Evolutionary conservation across 139 green algal genomes (phyloP).

Genomic region (Chlamydomonas asymmetrica): DNA sequence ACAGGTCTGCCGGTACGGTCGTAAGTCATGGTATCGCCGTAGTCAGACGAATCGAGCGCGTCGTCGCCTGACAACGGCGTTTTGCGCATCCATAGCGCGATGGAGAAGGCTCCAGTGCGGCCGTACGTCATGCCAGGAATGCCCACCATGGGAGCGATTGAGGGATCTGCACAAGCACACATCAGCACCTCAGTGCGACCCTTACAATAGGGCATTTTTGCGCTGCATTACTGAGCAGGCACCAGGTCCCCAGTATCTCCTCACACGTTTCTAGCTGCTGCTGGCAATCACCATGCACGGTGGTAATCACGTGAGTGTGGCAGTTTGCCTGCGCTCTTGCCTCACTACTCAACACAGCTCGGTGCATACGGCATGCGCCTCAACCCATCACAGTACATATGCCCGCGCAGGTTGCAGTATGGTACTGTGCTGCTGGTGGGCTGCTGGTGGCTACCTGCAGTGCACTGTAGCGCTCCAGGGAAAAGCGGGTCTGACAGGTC

Average conservation of each 20-base stretch:
- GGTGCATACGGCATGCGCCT: not conserved
- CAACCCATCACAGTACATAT: not conserved
- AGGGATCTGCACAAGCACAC: not conserved
- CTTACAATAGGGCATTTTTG: no score
- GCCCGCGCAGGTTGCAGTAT: not conserved
- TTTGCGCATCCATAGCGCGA: constrained; percentile 68
- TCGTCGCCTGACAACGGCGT: no score
- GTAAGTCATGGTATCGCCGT: no score
- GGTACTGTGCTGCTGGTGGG: not conserved
- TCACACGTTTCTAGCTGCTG: not conserved
- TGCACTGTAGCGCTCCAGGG: not conserved
- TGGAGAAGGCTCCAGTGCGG: constrained; percentile 46
- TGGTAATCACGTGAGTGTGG: not conserved
- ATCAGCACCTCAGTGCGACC: no score
- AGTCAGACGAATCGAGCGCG: no score
- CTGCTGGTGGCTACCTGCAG: not conserved
- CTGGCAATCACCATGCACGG: no score
- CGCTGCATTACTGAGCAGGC: no score
- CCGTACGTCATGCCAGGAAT: constrained; percentile 32
- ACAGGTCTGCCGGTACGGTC: no score
- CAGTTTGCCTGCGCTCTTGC: not conserved
- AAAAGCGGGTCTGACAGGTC: no score
- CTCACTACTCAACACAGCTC: not conserved
- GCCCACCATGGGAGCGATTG: not conserved
- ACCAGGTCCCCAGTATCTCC: not conserved